A percentile compares a stretch with the other conserved stretches of the same genome.
Evolutionary conservation across 148 eudicot species (phyloP).

Genomic region (Nyssa sinensis): DNA sequence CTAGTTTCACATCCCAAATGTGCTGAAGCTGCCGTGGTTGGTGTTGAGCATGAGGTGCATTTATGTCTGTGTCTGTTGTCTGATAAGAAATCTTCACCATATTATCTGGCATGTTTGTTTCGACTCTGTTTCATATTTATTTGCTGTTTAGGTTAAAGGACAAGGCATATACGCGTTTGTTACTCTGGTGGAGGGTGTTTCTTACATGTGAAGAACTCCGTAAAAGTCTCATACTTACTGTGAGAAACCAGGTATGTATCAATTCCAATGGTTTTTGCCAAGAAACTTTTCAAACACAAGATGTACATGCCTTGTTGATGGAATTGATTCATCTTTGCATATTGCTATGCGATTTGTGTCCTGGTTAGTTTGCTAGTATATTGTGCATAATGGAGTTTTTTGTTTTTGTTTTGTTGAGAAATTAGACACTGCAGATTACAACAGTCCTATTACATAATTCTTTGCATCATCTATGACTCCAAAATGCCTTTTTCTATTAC

Average conservation of each 20-base stretch:
- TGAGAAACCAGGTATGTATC: slow-evolving; percentile 73
- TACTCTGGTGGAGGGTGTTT: slow-evolving; percentile 86
- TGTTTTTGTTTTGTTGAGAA: neutral
- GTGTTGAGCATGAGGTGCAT: slow-evolving; percentile 93
- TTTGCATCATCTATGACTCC: neutral
- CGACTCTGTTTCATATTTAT: neutral
- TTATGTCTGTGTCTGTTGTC: neutral
- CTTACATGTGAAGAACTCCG: slow-evolving; percentile 90
- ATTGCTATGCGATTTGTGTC: neutral
- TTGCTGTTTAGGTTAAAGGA: slow-evolving; percentile 71
- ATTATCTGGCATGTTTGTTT: slow-evolving; percentile 2
- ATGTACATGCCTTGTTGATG: neutral
- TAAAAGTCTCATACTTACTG: slow-evolving; percentile 67
- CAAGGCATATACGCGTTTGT: slow-evolving; percentile 98
- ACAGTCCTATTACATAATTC: no score
- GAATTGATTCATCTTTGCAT: neutral
- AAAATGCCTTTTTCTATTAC: no score
- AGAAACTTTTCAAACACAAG: neutral
- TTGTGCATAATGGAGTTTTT: neutral
- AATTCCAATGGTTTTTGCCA: slow-evolving; percentile 9
- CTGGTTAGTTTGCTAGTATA: neutral
- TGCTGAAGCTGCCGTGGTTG: slow-evolving; percentile 99
- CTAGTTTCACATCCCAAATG: slow-evolving; percentile 95
- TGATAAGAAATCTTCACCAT: neutral
- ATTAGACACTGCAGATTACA: neutral